These are phyloP conservation scores for Pseudocercospora crystallina DNA, from an alignment of 2,329 filamentous ascomycete genomes.

Conservation along the genomic window DNA sequence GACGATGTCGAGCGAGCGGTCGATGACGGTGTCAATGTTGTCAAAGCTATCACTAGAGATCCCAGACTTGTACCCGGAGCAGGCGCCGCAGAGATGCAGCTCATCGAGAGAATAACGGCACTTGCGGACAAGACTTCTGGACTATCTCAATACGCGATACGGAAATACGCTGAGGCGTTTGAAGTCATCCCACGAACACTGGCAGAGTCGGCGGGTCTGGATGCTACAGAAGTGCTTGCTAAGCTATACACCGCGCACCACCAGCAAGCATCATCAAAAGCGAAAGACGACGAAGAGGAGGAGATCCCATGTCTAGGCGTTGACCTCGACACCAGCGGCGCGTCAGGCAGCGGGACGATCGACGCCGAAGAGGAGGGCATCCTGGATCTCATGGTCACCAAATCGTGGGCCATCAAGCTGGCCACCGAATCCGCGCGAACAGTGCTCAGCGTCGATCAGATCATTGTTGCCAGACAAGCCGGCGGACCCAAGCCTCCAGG, in stretches of 20 bases:
- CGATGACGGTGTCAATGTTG: constrained; percentile 96
- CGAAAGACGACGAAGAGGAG: constrained; percentile 57
- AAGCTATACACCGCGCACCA: constrained; percentile 85
- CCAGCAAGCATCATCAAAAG: constrained; percentile 20
- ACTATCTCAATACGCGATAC: constrained; percentile 91
- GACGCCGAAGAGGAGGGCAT: constrained; percentile 88
- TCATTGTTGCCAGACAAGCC: constrained; percentile 96
- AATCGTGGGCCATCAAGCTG: constrained; percentile 95
- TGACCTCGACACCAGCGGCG: constrained; percentile 85
- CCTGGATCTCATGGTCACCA: constrained; percentile 84
- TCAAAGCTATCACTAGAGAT: constrained; percentile 97
- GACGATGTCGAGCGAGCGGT: constrained; percentile 96
- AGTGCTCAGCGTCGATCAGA: constrained; percentile 94
- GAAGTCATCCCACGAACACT: constrained; percentile 93
- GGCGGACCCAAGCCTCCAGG: constrained; percentile 96
- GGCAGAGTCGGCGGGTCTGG: constrained; percentile 90
- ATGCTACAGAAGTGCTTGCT: constrained; percentile 94
- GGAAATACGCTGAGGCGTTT: constrained; percentile 96
- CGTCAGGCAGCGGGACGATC: constrained; percentile 78
- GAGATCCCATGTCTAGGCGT: constrained; percentile 89
- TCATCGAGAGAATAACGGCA: constrained; percentile 86
- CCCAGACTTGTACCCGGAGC: constrained; percentile 87
- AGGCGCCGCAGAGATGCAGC: constrained; percentile 89
- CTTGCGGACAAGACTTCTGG: constrained; percentile 91
- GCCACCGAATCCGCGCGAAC: constrained; percentile 94